Percentiles rank a stretch among this genome's conserved stretches.
These are phyloP conservation scores for Geotrichum restrictum DNA, from an alignment of 1,139 yeast genomes.

Conservation along the genomic window DNA sequence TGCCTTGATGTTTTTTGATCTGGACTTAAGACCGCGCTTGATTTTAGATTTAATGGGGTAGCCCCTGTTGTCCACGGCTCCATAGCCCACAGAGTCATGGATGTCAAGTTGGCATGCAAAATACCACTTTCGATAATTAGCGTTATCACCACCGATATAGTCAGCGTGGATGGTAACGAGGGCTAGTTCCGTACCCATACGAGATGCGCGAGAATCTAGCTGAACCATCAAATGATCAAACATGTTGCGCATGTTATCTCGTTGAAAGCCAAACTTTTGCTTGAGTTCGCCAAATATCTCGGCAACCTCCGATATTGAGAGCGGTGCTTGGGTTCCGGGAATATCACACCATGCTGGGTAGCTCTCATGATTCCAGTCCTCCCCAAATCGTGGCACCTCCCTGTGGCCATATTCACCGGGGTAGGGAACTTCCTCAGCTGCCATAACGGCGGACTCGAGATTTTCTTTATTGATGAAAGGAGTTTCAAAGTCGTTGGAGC, in stretches of 20 bases:
- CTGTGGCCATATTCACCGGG: slow-evolving; percentile 10
- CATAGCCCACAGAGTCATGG: slow-evolving; percentile 49
- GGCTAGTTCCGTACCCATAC: slow-evolving; percentile 70
- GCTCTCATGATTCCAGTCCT: slow-evolving; percentile 44
- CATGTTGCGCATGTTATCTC: slow-evolving; percentile 70
- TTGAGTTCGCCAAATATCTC: slow-evolving; percentile 60
- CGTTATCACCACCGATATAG: slow-evolving; percentile 65
- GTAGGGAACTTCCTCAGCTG: slow-evolving; percentile 10
- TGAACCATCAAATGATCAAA: slow-evolving; percentile 73
- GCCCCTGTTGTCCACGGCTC: slow-evolving; percentile 33
- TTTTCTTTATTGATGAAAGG: slow-evolving; percentile 16
- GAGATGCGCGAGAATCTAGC: slow-evolving; percentile 69
- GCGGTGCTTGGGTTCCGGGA: slow-evolving; percentile 41
- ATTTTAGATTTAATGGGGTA: slow-evolving; percentile 27
- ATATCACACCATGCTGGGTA: slow-evolving; percentile 56
- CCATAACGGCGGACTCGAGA: slow-evolving; percentile 18
- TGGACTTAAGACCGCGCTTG: neutral
- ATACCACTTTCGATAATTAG: slow-evolving; percentile 69
- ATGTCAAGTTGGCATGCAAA: slow-evolving; percentile 62
- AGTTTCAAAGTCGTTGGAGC: slow-evolving; percentile 18
- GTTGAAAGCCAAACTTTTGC: slow-evolving; percentile 67
- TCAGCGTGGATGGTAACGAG: slow-evolving; percentile 68
- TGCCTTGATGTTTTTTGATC: too few relatives aligned
- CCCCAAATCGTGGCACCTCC: slow-evolving; percentile 29
- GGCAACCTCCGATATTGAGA: slow-evolving; percentile 51